phyloP scores from a whole-genome alignment of 1,284 basidiomycete species.

The Trichosporon inkin region DNA sequence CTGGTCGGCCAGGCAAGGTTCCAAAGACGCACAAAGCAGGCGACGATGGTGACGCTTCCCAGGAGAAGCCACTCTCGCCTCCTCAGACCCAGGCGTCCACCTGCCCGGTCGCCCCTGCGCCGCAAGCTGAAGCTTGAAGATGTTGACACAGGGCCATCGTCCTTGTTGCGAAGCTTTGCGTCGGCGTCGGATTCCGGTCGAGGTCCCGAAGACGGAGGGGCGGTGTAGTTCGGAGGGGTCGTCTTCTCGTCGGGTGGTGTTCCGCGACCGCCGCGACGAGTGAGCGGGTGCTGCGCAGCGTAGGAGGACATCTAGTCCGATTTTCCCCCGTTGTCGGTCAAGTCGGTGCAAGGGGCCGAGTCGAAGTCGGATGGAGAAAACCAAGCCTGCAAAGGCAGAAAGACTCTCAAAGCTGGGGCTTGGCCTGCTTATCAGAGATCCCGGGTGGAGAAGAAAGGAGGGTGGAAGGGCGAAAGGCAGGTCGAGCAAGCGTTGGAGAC shows the following conservation, averaged over 20 bases:
- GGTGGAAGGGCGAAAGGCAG: not conserved
- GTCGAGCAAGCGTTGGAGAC: slow-evolving; percentile 1
- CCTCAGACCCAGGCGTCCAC: slow-evolving; percentile 28
- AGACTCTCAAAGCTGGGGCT: not conserved
- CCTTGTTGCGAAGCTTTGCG: slow-evolving; percentile 16
- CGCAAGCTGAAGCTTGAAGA: slow-evolving; percentile 4
- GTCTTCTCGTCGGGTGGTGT: not conserved
- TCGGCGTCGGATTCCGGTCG: slow-evolving; percentile 24
- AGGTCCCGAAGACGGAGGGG: not conserved
- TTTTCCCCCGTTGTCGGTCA: not conserved
- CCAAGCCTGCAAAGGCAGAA: not conserved
- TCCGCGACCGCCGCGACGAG: slow-evolving; percentile 2
- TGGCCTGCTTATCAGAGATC: not conserved
- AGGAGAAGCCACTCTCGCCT: slow-evolving; percentile 44
- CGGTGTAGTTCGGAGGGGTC: not conserved
- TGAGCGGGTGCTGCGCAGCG: slow-evolving; percentile 11
- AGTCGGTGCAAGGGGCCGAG: not conserved
- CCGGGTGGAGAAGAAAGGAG: not conserved
- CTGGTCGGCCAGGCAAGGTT: slow-evolving; percentile 74
- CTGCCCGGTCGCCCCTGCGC: slow-evolving; percentile 20
- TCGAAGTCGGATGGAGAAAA: not conserved
- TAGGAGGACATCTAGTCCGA: slow-evolving; percentile 16
- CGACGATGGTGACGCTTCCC: slow-evolving; percentile 52
- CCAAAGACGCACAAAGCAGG: slow-evolving; percentile 69
- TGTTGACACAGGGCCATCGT: slow-evolving; percentile 12